Conservation (phyloP, 441 rosid genomes). For the Biscutella auriculata region DNA sequence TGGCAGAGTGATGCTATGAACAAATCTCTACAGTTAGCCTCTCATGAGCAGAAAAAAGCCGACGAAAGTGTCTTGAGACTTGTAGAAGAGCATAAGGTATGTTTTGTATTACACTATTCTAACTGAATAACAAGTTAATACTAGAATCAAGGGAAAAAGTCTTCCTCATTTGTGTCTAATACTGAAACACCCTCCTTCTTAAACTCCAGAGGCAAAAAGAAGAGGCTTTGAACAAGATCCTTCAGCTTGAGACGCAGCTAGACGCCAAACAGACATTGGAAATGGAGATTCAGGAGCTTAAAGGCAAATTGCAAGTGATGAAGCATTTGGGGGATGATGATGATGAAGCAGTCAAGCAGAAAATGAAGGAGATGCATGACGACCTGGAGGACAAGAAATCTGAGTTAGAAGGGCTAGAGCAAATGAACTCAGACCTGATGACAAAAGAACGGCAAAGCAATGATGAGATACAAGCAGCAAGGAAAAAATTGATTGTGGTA, state of each 20-base stretch:
- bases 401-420: conserved; percentile 30
- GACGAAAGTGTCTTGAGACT: conserved; percentile 64
- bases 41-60: conserved; percentile 65
- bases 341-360: conserved; percentile 51
- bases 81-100: conserved; percentile 74
- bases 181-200: background rate
- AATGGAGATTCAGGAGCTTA: conserved; percentile 79
- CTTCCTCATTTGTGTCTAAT: background rate
- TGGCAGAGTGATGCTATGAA: conserved; percentile 53
- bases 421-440: conserved; percentile 33
- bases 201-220: conserved; percentile 66
- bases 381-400: conserved; percentile 41
- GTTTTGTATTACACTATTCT: background rate
- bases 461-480: conserved; percentile 63
- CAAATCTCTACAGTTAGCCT: conserved; percentile 60
- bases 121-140: background rate
- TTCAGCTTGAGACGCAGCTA: conserved; percentile 56
- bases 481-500: conserved; percentile 57
- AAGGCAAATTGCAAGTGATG: conserved; percentile 75
- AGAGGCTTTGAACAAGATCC: conserved; percentile 44
- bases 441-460: conserved; percentile 77
- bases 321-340: conserved; percentile 71
- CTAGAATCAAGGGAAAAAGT: background rate
- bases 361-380: conserved; percentile 60
- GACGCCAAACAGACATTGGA: conserved; percentile 72